Conservation (phyloP, 331 rosid species). For the Malus hybrid region DNA sequence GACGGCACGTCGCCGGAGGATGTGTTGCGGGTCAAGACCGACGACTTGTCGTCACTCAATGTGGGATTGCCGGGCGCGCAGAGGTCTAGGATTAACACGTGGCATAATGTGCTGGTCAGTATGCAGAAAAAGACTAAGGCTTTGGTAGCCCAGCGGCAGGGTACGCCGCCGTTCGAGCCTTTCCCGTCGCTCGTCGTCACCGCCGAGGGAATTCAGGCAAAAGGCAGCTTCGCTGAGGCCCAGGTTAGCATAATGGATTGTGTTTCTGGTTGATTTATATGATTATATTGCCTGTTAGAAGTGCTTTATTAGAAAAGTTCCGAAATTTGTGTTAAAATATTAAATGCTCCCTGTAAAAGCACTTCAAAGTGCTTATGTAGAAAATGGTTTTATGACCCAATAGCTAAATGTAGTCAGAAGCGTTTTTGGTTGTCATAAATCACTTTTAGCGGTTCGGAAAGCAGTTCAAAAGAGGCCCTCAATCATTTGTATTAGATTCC, state of each 20-base stretch:
- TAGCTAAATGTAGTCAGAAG: background rate
- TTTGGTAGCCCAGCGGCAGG: conserved; percentile 59
- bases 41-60: conserved; percentile 57
- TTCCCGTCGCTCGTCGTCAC: conserved; percentile 73
- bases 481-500: background rate
- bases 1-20: conserved; percentile 68
- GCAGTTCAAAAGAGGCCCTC: background rate
- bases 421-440: background rate
- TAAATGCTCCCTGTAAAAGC: background rate
- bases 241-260: conserved; percentile 54
- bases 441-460: background rate
- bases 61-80: conserved; percentile 50
- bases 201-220: conserved; percentile 59
- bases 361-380: background rate
- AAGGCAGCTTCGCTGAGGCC: conserved; percentile 88
- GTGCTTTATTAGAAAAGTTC: background rate
- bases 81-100: conserved; percentile 81
- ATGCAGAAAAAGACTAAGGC: conserved; percentile 80
- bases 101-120: conserved; percentile 81
- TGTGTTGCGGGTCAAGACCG: conserved; percentile 52
- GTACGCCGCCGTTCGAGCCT: conserved; percentile 49
- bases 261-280: background rate
- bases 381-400: background rate
- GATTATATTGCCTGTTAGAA: background rate
- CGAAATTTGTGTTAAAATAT: no score